Conservation (phyloP, 2,329 filamentous ascomycete species). For the Xylogone sp. region DNA sequence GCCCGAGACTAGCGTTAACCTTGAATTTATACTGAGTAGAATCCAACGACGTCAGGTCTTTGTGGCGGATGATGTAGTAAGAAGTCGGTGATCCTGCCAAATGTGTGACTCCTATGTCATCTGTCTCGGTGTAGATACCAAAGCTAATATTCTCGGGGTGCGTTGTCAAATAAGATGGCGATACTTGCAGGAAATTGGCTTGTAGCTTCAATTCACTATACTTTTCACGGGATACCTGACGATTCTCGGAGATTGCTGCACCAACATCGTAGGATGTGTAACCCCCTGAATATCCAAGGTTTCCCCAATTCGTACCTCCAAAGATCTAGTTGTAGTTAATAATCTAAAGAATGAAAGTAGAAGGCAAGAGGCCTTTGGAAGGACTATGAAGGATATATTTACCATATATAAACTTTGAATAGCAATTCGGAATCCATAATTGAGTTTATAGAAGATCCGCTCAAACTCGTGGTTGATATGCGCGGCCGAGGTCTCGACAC, state of each 20-base stretch:
- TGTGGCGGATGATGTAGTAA: background rate
- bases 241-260: background rate
- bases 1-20: constrained; percentile 30
- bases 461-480: constrained; percentile 67
- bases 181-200: constrained; percentile 46
- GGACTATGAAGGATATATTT: background rate
- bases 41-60: background rate
- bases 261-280: constrained; percentile 47
- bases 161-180: background rate
- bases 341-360: background rate
- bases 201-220: constrained; percentile 62
- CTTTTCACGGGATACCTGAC: constrained; percentile 48
- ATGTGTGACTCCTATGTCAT: background rate
- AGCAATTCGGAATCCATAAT: constrained; percentile 58
- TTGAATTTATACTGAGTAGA: background rate
- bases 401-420: constrained; percentile 62
- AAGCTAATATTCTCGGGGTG: background rate
- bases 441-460: constrained; percentile 72
- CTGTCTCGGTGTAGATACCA: constrained; percentile 2
- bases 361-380: too few species aligned
- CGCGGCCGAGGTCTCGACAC: constrained; percentile 48
- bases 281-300: constrained; percentile 62
- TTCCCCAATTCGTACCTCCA: constrained; percentile 80
- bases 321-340: constrained; percentile 44
- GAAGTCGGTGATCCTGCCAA: background rate